Percentiles rank a stretch among this genome's conserved stretches.
These are phyloP conservation scores for Fusarium avenaceum DNA, from an alignment of 2,329 filamentous ascomycete genomes.

Conservation along the genomic window DNA sequence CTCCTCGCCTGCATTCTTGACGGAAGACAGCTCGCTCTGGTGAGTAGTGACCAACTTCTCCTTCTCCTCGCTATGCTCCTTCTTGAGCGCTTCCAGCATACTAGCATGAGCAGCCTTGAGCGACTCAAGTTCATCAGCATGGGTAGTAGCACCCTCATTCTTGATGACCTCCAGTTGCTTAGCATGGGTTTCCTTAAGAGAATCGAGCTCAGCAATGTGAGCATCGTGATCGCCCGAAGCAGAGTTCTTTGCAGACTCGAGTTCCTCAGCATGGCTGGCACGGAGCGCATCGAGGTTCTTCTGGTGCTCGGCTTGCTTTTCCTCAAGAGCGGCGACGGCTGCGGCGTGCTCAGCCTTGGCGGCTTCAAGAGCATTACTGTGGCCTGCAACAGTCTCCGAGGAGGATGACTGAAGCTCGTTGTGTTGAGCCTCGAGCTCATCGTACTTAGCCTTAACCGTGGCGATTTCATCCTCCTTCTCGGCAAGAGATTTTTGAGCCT, in stretches of 20 bases:
- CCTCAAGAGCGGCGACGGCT: constrained; percentile 62
- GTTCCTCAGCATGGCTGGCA: constrained; percentile 69
- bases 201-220: constrained; percentile 64
- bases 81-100: constrained; percentile 59
- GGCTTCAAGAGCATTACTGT: constrained; percentile 59
- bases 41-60: constrained; percentile 52
- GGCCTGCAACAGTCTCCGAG: constrained; percentile 54
- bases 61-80: constrained; percentile 57
- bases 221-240: constrained; percentile 64
- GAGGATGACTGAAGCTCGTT: constrained; percentile 61
- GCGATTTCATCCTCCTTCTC: constrained; percentile 64
- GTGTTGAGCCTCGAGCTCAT: constrained; percentile 71
- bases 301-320: constrained; percentile 67
- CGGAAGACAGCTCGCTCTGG: constrained; percentile 50
- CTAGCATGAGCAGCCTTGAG: constrained; percentile 62
- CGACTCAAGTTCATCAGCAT: constrained; percentile 58
- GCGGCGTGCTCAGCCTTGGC: constrained; percentile 60
- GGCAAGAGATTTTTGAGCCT: constrained; percentile 61
- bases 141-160: constrained; percentile 56
- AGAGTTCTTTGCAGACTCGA: constrained; percentile 68
- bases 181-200: constrained; percentile 68
- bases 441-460: constrained; percentile 72
- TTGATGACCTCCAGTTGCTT: constrained; percentile 62
- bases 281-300: constrained; percentile 68
- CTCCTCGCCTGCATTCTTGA: constrained; percentile 50